Conservation (phyloP, 768 basidiomycete species). For the Kwoniella dejecticola region DNA sequence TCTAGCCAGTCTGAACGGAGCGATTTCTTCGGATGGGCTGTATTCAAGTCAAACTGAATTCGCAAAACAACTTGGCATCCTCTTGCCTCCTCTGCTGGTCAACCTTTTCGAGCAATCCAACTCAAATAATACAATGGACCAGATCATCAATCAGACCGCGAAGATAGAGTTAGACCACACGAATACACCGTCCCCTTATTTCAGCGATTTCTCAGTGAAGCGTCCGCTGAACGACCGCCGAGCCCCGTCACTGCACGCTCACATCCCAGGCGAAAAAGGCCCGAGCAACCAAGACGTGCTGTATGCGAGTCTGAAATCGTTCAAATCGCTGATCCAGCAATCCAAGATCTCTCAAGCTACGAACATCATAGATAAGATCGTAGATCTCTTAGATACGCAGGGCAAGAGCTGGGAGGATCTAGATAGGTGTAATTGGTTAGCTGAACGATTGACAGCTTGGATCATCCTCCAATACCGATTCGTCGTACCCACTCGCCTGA, state of each 20-base stretch:
- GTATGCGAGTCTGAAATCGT: conserved; percentile 69
- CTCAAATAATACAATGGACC: too few relatives aligned
- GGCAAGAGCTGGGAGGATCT: conserved; percentile 65
- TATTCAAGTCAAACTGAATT: conserved; percentile 74
- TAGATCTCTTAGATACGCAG: conserved; percentile 65
- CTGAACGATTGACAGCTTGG: conserved; percentile 77
- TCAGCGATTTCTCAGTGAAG: conserved; percentile 75
- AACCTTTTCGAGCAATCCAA: conserved; percentile 67
- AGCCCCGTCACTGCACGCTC: conserved; percentile 84
- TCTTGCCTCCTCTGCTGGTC: conserved; percentile 71
- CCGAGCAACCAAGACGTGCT: conserved; percentile 74
- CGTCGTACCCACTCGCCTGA: conserved; percentile 78
- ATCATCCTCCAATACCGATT: conserved; percentile 91
- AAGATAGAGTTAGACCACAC: conserved; percentile 64
- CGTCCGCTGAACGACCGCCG: conserved; percentile 76
- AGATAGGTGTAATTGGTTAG: conserved; percentile 79
- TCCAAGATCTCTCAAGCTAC: conserved; percentile 75
- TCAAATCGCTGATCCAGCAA: conserved; percentile 72
- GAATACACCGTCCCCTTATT: conserved; percentile 65
- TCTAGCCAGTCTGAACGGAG: conserved; percentile 76
- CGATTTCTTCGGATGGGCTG: conserved; percentile 79
- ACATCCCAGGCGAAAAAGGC: conserved; percentile 84
- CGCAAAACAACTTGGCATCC: conserved; percentile 67
- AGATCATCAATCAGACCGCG: conserved; percentile 60
- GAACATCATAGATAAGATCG: conserved; percentile 69